Evolutionary conservation across 176 grass and related monocot genomes (phyloP), one percentile per base, ranked within the genome.

Genomic region (Carex pumila): DNA sequence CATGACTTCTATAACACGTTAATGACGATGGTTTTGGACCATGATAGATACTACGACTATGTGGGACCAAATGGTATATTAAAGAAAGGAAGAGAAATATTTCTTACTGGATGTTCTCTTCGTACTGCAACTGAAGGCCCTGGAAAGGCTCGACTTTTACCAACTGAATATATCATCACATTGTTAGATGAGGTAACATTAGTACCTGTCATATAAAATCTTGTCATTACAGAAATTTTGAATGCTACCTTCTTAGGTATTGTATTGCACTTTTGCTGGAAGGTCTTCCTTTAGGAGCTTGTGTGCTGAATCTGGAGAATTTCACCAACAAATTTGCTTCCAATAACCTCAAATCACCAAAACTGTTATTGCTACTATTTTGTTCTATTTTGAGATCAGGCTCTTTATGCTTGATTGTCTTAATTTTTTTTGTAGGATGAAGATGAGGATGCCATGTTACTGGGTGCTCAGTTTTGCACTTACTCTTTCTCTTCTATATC

Each of bases 391-490:
- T 71, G 5, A 53, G 10, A 30, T 22, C 65, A 14, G 17, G 1
- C 1, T 50, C 18, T 56, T 81, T 88, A 70, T 36, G n/a, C n/a
- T 85, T 93, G n/a, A 57, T 25, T 82, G 39, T 86, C 12, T 18
- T 45, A 73, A 21, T 66, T 53, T 25, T 81, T 81, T 65, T 79
- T 81, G 18, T 87, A 69, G 92, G 91, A 94, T n/a, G 59, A 93
- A 88, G 95, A 98, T 91, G 92, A 98, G 75, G 95, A 98, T 86
- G 95, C 92, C 25, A 90, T 98, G 91, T 79, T 98, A 88, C 86
- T 98, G 69, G 95, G 89, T 74, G 95, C 88, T 83, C 90, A 98
- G 52, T 98, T 94, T 83, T 98, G 95, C 85, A 91, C 82, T 13
- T 89, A 94, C 61, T 98, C 92, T 86, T 98, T 98, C 86, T 94